phyloP scores from a whole-genome alignment of 2,329 filamentous ascomycete species.

The Periconia sp. region DNA sequence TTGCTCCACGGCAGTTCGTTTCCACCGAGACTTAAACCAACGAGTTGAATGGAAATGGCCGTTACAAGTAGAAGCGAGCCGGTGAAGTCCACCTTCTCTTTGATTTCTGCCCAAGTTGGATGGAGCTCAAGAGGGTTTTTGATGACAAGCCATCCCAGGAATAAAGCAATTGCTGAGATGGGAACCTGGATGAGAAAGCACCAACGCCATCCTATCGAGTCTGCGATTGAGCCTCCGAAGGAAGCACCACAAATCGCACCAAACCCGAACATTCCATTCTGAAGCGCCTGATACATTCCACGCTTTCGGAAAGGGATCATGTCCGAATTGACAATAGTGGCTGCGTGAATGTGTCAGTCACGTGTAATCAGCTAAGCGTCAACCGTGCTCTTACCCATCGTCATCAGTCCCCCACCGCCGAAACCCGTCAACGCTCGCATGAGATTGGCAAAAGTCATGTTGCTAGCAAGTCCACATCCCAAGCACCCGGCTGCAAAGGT shows the following conservation, averaged over 20 bases:
- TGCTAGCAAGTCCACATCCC: slow-evolving; percentile 34
- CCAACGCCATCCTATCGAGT: slow-evolving; percentile 55
- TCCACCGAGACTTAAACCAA: slow-evolving; percentile 52
- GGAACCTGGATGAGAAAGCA: slow-evolving; percentile 68
- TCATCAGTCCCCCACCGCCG: slow-evolving; percentile 39
- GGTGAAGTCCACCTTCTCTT: slow-evolving; percentile 63
- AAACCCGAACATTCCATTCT: slow-evolving; percentile 67
- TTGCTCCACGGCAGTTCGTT: slow-evolving; percentile 54
- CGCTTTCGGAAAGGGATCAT: slow-evolving; percentile 64
- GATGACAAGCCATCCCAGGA: slow-evolving; percentile 61
- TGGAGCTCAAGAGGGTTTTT: slow-evolving; percentile 51
- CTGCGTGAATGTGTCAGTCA: slow-evolving; percentile 14
- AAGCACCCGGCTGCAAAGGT: slow-evolving; percentile 37
- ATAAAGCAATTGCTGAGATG: slow-evolving; percentile 61
- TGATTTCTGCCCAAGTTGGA: slow-evolving; percentile 44
- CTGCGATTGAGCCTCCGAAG: slow-evolving; percentile 52
- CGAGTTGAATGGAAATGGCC: slow-evolving; percentile 63
- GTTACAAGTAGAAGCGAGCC: slow-evolving; percentile 64
- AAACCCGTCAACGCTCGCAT: slow-evolving; percentile 38
- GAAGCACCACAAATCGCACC: slow-evolving; percentile 64
- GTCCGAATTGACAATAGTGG: slow-evolving; percentile 61
- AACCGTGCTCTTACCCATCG: slow-evolving; percentile 35
- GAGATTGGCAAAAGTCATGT: slow-evolving; percentile 28
- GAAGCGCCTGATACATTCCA: slow-evolving; percentile 66
- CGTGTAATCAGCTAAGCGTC: no score